phyloP scores from a whole-genome alignment of 2,329 filamentous ascomycete species.

The Diaporthe destruens region DNA sequence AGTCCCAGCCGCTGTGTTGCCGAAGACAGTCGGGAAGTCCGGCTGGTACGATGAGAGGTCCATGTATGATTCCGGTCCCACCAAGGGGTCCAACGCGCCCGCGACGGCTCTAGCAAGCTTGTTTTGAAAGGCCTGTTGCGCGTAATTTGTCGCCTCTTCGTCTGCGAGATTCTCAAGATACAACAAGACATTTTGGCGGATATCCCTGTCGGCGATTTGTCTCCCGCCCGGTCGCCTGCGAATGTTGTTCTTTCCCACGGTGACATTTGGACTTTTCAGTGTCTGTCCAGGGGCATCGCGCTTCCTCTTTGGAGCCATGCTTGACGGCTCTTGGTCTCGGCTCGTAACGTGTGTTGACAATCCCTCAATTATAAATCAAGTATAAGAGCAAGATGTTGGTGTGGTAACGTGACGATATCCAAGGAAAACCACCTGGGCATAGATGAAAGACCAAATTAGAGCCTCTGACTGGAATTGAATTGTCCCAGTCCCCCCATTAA shows the following conservation, averaged over 20 bases:
- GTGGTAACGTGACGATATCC: not conserved
- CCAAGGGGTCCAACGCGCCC: not conserved
- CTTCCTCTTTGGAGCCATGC: not conserved
- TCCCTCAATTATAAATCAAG: not conserved
- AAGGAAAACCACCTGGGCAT: too few species aligned
- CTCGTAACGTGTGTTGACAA: not conserved
- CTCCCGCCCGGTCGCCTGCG: not conserved
- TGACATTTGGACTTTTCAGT: not conserved
- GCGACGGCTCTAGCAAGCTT: not conserved
- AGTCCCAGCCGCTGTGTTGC: not conserved
- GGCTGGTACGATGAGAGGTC: not conserved
- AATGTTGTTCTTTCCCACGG: not conserved
- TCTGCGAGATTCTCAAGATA: not conserved
- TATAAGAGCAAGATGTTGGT: not conserved
- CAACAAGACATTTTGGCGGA: not conserved
- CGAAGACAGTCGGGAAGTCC: not conserved
- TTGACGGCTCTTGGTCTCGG: rapidly evolving
- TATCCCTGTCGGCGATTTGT: not conserved
- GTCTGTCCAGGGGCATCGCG: not conserved
- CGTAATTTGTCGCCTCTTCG: not conserved
- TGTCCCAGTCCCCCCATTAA: not conserved
- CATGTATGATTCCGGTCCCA: not conserved
- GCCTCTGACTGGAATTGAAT: not conserved
- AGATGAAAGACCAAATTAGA: not conserved
- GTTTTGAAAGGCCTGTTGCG: not conserved